These are phyloP conservation scores for Fraxinus americana DNA, from an alignment of 257 asterid genomes.

Conservation along the genomic window DNA sequence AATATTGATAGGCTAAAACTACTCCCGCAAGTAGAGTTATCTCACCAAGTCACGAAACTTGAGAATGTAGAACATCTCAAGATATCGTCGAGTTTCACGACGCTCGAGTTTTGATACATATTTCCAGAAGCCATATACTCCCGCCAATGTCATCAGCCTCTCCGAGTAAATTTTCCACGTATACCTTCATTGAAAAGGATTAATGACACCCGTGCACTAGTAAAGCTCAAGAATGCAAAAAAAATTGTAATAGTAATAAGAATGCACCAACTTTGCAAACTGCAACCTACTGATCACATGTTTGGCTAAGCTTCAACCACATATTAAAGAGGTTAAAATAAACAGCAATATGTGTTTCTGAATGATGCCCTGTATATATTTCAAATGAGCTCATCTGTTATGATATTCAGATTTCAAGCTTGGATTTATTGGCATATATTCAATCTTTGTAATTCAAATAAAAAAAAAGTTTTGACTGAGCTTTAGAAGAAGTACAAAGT, in stretches of 20 bases:
- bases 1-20: not conserved
- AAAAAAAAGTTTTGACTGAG: not conserved
- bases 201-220: not conserved
- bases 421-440: conserved; percentile 28
- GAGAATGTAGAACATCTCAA: conserved; percentile 98
- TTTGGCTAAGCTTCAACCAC: conserved; percentile 41
- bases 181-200: conserved; percentile 49
- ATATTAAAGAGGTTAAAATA: conserved; percentile 55
- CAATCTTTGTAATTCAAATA: conserved; percentile 8
- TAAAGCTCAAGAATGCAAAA: not conserved
- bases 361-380: conserved; percentile 59
- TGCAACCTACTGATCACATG: too few relatives aligned
- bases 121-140: conserved; percentile 96
- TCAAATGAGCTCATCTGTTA: conserved; percentile 33
- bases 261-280: too few relatives aligned
- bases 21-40: not conserved
- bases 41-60: conserved; percentile 86
- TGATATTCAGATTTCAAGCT: conserved; percentile 26
- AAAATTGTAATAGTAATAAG: too few relatives aligned
- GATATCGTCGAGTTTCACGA: conserved; percentile 88
- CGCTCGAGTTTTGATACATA: conserved; percentile 84
- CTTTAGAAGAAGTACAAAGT: conserved; percentile 17
- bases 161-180: conserved; percentile 92
- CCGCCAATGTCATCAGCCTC: conserved; percentile 94
- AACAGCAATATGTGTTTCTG: conserved; percentile 22